Evolutionary conservation across 306 rosid species (phyloP).

Genomic region (Hippophae gyantsensis): DNA sequence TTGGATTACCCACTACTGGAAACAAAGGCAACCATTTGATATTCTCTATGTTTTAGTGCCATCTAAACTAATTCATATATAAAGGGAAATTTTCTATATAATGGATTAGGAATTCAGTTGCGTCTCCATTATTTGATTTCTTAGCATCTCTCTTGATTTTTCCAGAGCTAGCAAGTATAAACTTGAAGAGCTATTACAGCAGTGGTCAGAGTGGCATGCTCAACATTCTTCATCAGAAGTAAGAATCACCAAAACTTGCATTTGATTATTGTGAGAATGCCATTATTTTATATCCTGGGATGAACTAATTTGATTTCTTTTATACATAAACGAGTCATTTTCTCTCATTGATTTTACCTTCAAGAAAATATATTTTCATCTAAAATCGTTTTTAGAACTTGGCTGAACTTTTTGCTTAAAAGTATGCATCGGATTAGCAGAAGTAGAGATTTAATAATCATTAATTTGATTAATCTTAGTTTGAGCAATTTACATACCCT

Average conservation of each 20-base stretch:
- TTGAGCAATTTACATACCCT: neutral
- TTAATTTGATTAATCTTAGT: too few species aligned
- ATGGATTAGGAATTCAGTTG: neutral
- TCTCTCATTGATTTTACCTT: too few species aligned
- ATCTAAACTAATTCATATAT: neutral
- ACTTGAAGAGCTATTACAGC: conserved; percentile 74
- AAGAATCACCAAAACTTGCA: conserved; percentile 12
- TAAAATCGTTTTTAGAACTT: too few species aligned
- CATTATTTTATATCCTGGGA: too few species aligned
- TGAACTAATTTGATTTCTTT: too few species aligned
- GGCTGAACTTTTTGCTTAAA: too few species aligned
- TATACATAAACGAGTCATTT: too few species aligned
- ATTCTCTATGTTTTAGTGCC: neutral
- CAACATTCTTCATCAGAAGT: conserved; percentile 51
- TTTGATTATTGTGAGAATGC: too few species aligned
- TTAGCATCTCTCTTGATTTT: conserved; percentile 17
- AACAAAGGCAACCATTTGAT: neutral
- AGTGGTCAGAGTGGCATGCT: conserved; percentile 97
- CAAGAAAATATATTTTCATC: too few species aligned
- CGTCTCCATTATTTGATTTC: neutral
- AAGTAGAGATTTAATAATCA: too few species aligned
- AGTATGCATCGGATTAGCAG: too few species aligned
- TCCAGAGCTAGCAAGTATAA: conserved; percentile 73
- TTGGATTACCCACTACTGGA: conserved; percentile 12
- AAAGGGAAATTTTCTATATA: neutral